A percentile compares a stretch with the other conserved stretches of the same genome.
Evolutionary conservation across 2,329 filamentous ascomycete genomes (phyloP).

Genomic region (Alternaria postmessia): DNA sequence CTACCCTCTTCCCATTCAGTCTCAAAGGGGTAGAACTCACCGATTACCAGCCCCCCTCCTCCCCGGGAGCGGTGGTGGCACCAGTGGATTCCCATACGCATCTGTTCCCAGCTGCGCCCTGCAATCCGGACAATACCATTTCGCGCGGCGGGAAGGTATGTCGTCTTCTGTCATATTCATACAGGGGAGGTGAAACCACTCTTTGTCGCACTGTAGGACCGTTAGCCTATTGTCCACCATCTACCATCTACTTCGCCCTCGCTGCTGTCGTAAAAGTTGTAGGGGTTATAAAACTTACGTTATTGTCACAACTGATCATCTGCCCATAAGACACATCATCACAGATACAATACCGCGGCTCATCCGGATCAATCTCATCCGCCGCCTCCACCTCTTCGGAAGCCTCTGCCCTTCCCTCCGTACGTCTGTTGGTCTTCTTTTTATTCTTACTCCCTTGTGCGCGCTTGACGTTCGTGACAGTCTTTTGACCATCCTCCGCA

Average conservation of each 20-base stretch:
- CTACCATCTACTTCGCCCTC: neutral
- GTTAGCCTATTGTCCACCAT: neutral
- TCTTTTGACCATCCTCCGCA: conserved; percentile 66
- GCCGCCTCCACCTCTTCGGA: conserved; percentile 33
- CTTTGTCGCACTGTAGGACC: conserved; percentile 70
- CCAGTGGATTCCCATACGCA: conserved; percentile 44
- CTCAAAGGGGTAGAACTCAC: conserved; percentile 29
- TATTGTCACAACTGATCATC: conserved; percentile 85
- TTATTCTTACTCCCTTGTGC: conserved; percentile 56
- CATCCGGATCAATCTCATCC: conserved; percentile 72
- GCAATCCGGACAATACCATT: conserved; percentile 87
- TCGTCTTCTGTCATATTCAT: conserved; percentile 68
- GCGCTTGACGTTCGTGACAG: conserved; percentile 74
- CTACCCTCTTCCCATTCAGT: too few relatives aligned
- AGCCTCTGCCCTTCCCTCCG: conserved; percentile 16
- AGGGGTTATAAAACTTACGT: conserved; percentile 55
- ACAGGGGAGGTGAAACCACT: conserved; percentile 87
- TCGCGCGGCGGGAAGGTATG: conserved; percentile 74
- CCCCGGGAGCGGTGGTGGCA: conserved; percentile 45
- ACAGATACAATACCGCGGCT: conserved; percentile 80
- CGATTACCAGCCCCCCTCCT: conserved; percentile 36
- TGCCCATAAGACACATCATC: conserved; percentile 81
- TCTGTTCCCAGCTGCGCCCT: conserved; percentile 39
- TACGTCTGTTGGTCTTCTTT: conserved; percentile 59
- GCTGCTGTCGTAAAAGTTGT: neutral